A percentile compares a stretch with the other conserved stretches of the same genome.
Conservation (phyloP, 768 basidiomycete genomes). For the Tulasnella sp. region DNA sequence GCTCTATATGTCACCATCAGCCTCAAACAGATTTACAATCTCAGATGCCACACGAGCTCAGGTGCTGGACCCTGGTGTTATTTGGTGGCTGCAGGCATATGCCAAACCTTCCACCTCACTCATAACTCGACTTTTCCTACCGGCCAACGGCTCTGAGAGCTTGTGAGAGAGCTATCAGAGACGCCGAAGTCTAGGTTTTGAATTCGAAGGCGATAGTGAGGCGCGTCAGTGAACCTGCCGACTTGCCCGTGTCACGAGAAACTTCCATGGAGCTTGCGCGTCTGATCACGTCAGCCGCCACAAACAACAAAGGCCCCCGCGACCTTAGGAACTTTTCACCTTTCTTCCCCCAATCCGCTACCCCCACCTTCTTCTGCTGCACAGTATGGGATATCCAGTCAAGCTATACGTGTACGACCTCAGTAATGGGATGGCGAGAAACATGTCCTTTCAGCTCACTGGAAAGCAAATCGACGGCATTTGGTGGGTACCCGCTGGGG, state of each 20-base stretch:
- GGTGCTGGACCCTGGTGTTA: no score
- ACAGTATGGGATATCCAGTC: constrained; percentile 46
- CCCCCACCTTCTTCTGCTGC: background rate
- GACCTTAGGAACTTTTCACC: background rate
- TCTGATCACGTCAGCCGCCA: constrained; percentile 12
- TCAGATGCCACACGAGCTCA: no score
- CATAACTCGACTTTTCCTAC: no score
- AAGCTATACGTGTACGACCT: constrained; percentile 90
- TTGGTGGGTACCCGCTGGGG: constrained; percentile 53
- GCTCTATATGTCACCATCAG: no score
- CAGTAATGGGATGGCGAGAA: constrained; percentile 77
- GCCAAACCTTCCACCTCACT: no score
- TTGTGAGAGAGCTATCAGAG: background rate
- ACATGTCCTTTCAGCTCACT: constrained; percentile 73
- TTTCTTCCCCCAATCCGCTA: background rate
- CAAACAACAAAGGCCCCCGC: background rate
- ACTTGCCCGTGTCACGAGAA: constrained; percentile 10
- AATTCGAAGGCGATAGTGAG: background rate
- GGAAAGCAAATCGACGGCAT: constrained; percentile 91
- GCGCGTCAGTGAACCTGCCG: no score
- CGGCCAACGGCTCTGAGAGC: no score
- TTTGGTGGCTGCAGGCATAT: no score
- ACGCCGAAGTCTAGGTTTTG: background rate
- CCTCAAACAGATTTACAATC: no score
- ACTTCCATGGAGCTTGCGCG: constrained; percentile 23